Percentiles rank a stretch among this genome's conserved stretches.
These are phyloP conservation scores for Stephania yunnanensis DNA, from an alignment of 164 flowering plant species.

Conservation along the genomic window DNA sequence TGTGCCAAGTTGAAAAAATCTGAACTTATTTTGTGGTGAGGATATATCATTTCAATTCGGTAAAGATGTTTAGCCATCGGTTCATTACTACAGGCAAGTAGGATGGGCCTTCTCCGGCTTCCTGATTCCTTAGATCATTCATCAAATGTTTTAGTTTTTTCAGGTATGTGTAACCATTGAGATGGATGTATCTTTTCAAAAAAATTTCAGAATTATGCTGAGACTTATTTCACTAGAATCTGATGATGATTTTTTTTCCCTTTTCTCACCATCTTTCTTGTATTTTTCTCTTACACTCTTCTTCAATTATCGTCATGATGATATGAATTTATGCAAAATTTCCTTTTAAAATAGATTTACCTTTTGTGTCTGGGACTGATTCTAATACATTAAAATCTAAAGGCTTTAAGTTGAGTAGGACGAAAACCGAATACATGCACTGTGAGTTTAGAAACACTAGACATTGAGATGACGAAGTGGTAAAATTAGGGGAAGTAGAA, in stretches of 20 bases:
- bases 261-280: background rate
- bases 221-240: background rate
- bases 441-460: no score
- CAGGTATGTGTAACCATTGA: constrained; percentile 51
- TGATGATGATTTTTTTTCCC: background rate
- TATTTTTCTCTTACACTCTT: background rate
- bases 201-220: background rate
- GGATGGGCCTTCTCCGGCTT: constrained; percentile 53
- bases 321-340: constrained; percentile 57
- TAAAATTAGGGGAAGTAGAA: no score
- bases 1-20: constrained; percentile 2
- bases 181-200: background rate
- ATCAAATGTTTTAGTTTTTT: constrained; percentile 71
- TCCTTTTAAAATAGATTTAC: constrained; percentile 68
- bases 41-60: background rate
- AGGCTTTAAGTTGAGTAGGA: no score
- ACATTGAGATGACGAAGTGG: no score
- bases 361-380: constrained; percentile 69
- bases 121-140: constrained; percentile 58
- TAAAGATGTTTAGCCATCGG: no score
- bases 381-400: no score
- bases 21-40: background rate
- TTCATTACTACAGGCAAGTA: constrained; percentile 41
- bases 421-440: no score
- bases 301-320: background rate